phyloP scores from a whole-genome alignment of 2,329 filamentous ascomycete species.

The Diaporthe eres region DNA sequence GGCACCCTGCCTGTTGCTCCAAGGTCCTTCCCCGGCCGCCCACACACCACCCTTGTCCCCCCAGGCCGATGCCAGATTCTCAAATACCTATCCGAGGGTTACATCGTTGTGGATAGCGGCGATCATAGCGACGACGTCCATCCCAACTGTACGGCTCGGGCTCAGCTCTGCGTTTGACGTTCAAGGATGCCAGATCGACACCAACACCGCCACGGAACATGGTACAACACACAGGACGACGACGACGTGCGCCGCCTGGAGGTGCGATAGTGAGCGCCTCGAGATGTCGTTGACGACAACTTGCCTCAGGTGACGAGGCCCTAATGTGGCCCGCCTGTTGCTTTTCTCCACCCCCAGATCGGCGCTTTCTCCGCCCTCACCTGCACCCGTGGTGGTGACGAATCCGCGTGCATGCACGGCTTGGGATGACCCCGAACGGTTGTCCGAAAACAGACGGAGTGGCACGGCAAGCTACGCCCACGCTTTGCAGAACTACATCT shows the following conservation, averaged over 20 bases:
- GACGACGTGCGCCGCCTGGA: neutral
- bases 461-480: slow-evolving; percentile 1
- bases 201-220: neutral
- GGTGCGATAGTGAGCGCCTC: neutral
- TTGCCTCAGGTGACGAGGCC: slow-evolving; percentile 16
- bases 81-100: slow-evolving; percentile 30
- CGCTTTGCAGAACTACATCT: neutral
- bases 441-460: slow-evolving; percentile 10
- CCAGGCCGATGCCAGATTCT: slow-evolving; percentile 25
- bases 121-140: slow-evolving; percentile 37
- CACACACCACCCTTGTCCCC: slow-evolving; percentile 26
- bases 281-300: neutral
- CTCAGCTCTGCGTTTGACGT: slow-evolving; percentile 37
- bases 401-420: neutral
- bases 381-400: neutral
- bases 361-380: neutral
- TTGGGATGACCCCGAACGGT: neutral
- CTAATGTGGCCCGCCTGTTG: neutral
- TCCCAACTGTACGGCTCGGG: slow-evolving; percentile 34
- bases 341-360: slow-evolving; percentile 13
- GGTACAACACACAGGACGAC: slow-evolving; percentile 18
- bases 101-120: slow-evolving; percentile 37
- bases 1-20: neutral
- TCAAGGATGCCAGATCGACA: slow-evolving; percentile 29
- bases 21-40: slow-evolving; percentile 13